Base-by-base conservation (phyloP, 2,329 filamentous ascomycete species). In the Aspergillus sp. region DNA sequence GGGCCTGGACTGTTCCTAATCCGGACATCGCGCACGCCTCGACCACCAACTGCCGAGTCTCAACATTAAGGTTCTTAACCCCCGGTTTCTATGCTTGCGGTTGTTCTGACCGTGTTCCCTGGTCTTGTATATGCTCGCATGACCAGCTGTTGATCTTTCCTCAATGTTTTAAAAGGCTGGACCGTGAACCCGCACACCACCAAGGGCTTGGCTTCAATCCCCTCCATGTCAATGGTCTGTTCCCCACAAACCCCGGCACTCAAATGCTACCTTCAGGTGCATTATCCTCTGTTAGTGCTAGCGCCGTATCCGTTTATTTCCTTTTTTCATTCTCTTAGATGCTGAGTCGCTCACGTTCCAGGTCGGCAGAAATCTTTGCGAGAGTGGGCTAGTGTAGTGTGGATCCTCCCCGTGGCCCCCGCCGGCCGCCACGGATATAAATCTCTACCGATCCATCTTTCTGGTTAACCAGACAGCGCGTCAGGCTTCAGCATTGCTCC, bases 401-500 rank as follows among this genome's bases (percentile, higher is more conserved):
- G 54, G 60, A 49, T 45, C 40, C 45, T 41, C 55, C 45, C 56
- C 45, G 40, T 31, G 40, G 44, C 56, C 57, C 60, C 60, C 35
- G 27, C 27, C 27, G 27, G 27, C 35, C 12, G 54, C 54, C 47
- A 19, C 40, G 56, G 51, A 48, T 54, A 59, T 62, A 62, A 62
- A 62, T 57, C 56, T 62, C 55, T 59, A 59, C 31, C 60, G 46
- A 45, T 39, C 56, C 56, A 46, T 61, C 57, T 52, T 43, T 49
- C 19, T n/a, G 21, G 23, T 46, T 43, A 17, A 19, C 43, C 21
- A 41, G 33, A 51, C 48, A 41, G 48, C 35, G 24, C 31, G 9
- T 39, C 55, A 48, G 23, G 24, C 31, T 8, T 39, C 55, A 48
- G 31, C 27, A 14, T 33, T 40, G 31, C 11, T 33, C 27, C 31